Base-by-base conservation (phyloP, 805 yeast genomes). In the Myxozyma udenii region DNA sequence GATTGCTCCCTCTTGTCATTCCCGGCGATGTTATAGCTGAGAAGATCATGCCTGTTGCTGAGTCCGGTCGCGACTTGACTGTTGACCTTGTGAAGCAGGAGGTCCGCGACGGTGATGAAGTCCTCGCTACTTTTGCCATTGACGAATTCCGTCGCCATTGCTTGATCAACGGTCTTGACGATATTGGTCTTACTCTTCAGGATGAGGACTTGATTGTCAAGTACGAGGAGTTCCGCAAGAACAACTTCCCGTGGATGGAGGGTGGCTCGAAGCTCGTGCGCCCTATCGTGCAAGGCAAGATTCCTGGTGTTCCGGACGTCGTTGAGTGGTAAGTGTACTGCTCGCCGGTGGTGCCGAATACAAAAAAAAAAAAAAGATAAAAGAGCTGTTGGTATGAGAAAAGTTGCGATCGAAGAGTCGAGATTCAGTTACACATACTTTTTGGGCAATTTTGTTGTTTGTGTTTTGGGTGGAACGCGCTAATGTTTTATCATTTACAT, bases 141-240 rank as follows among this genome's bases (percentile, higher is more conserved):
- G 98, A 90, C 70, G 78, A 74, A 30, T 93, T 90, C 78, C 85
- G 97, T 78, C 89, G 90, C 73, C 95, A 91, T 71, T 93, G 98
- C 68, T 77, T 93, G 63, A 75, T 91, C 50, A 88, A 93, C 61
- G 98, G 98, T 58, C 81, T 93, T 57, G 98, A 93, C 69, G 98
- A 93, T 68, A 93, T 93, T 71, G 97, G 97, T 39, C 79, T 93
- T 65, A 93, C 98, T 46, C 74, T 93, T 64, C 91, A 89, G 71
- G 88, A 89, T 72, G 96, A 87, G 72, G 80, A 80, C 48, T 81
- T 64, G 69, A 93, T 93, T 62, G 51, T 68, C 47, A 76, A 80
- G 62, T 93, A 81, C 65, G 98, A 93, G 75, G 79, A 72, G 21
- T 71, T 73, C 58, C 86, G 98, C 78, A 82, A 78, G 67, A 82